These are phyloP conservation scores for Stereocaulon alpinum DNA, from an alignment of 495 filamentous ascomycete species.

Conservation along the genomic window DNA sequence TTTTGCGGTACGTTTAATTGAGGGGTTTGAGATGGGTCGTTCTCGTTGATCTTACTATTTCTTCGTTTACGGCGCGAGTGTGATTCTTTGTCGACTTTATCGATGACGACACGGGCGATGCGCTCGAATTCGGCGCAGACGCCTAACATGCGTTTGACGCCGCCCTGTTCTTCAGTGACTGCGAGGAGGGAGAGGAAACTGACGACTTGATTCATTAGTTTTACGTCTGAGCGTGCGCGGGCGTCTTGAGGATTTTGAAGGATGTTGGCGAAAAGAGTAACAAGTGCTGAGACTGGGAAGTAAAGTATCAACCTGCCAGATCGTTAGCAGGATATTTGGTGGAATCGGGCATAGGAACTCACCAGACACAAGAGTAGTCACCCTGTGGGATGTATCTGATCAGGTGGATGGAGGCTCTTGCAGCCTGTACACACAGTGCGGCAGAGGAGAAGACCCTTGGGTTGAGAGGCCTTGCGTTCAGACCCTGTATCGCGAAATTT, in stretches of 20 bases:
- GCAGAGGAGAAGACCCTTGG: constrained; percentile 92
- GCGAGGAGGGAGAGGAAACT: constrained; percentile 77
- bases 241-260: constrained; percentile 90
- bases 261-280: constrained; percentile 94
- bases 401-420: constrained; percentile 82
- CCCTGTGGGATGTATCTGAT: constrained; percentile 94
- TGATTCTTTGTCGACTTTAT: constrained; percentile 77
- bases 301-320: constrained; percentile 78
- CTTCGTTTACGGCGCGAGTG: constrained; percentile 73
- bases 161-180: constrained; percentile 65
- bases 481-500: constrained; percentile 86
- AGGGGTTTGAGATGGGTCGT: constrained; percentile 24
- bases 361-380: constrained; percentile 94
- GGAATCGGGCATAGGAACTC: constrained; percentile 28
- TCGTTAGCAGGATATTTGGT: not conserved
- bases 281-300: constrained; percentile 89
- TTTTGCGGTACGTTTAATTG: constrained; percentile 18
- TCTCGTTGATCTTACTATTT: constrained; percentile 43
- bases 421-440: constrained; percentile 81
- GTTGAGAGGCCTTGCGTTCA: constrained; percentile 84
- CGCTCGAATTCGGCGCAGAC: constrained; percentile 92
- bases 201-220: constrained; percentile 85
- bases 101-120: constrained; percentile 84
- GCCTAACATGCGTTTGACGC: constrained; percentile 82
- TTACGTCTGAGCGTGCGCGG: constrained; percentile 76